phyloP scores from a whole-genome alignment of 495 filamentous ascomycete species.

The Penicillium chermesinum region DNA sequence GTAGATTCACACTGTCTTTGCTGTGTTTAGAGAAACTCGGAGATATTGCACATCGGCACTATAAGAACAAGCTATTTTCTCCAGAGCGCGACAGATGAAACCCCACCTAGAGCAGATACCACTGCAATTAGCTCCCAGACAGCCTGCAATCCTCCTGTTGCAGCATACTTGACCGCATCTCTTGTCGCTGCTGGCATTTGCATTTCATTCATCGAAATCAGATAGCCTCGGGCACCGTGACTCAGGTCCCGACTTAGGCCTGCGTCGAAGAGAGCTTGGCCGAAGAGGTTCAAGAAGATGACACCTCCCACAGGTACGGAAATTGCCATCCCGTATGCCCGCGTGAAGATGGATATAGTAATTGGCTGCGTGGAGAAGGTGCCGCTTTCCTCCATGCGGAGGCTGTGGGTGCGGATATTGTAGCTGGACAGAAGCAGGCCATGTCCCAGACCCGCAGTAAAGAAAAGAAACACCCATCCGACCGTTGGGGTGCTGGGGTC shows the following conservation, averaged over 20 bases:
- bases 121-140: conserved; percentile 25
- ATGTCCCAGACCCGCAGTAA: conserved; percentile 49
- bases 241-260: conserved; percentile 11
- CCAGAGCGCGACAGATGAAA: conserved; percentile 24
- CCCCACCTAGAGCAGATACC: conserved; percentile 17
- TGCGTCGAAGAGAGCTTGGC: conserved; percentile 11
- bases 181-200: conserved; percentile 14
- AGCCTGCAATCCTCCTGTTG: conserved; percentile 15
- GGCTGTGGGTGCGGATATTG: conserved; percentile 43
- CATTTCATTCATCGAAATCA: conserved; percentile 20
- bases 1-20: no score
- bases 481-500: conserved; percentile 39
- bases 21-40: no score
- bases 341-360: conserved; percentile 56
- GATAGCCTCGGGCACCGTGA: conserved; percentile 19
- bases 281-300: conserved; percentile 50
- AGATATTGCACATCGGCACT: no score
- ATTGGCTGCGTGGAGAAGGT: conserved; percentile 16
- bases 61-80: background rate
- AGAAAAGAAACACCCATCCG: conserved; percentile 49
- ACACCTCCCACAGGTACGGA: conserved; percentile 58
- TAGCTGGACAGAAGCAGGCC: conserved; percentile 51
- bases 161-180: conserved; percentile 14
- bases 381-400: conserved; percentile 7
- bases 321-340: conserved; percentile 57